phyloP scores from a whole-genome alignment of 176 grass and related monocot species.

The Alopecurus myosuroides region DNA sequence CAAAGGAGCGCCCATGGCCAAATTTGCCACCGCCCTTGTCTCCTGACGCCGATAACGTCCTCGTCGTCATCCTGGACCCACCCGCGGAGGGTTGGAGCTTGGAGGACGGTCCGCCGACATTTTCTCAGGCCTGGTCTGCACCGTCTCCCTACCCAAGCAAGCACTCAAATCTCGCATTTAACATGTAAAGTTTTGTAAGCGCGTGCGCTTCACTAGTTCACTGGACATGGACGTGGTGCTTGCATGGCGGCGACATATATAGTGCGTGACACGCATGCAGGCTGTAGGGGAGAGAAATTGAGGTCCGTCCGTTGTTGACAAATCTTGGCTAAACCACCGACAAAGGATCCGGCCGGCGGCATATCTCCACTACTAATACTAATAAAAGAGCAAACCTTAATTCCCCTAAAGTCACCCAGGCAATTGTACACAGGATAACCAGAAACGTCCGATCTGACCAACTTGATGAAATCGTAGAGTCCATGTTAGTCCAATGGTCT shows the following conservation, averaged over 20 bases:
- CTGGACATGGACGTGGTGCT: not conserved
- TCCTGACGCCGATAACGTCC: not conserved
- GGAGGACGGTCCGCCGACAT: not conserved
- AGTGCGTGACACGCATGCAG: not conserved
- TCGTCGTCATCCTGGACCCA: not conserved
- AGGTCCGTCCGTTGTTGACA: not conserved
- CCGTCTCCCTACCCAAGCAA: not conserved
- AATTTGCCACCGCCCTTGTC: not conserved
- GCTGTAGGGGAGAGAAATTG: not conserved
- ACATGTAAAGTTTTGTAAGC: not conserved
- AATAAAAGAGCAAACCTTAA: no score
- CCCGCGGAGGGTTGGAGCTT: not conserved
- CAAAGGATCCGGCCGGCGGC: not conserved
- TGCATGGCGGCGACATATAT: not conserved
- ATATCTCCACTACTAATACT: no score
- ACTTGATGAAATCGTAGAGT: no score
- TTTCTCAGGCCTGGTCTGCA: not conserved
- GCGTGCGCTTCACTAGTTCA: not conserved
- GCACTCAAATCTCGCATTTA: not conserved
- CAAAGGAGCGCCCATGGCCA: not conserved
- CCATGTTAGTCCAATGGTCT: no score
- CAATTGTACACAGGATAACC: no score
- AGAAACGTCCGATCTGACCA: no score
- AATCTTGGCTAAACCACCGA: not conserved
- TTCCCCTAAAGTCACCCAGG: no score